Base-by-base conservation (phyloP, 2,329 filamentous ascomycete genomes). In the Raffaelea albimanens region DNA sequence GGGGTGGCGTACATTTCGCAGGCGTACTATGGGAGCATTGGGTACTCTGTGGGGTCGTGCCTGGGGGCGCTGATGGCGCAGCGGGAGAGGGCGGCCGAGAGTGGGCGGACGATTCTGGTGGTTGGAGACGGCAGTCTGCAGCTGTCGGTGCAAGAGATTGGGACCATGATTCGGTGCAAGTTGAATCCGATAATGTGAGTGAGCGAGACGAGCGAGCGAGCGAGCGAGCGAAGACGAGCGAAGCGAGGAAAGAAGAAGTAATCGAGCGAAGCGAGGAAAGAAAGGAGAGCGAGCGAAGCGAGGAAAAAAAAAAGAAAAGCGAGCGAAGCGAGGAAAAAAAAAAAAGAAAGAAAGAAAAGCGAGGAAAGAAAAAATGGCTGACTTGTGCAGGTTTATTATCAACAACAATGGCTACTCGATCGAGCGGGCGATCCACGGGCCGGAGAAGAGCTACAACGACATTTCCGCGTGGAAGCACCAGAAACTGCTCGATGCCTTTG, bases 331-430 rank as follows among this genome's bases (percentile, higher is more conserved):
- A 34, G 16, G 16, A 34, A 34, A 34, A 34, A 34, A 34, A 34
- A 34, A 34, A 34, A 34, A 34, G 16, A 34, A 34, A 34, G 16
- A 34, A 34, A 34, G 16, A 34, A 34, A 34, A 34, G 16, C 9
- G 16, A 34, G 31, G 9, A 34, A 9, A 34, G 9, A 34, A 5
- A 22, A 16, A 3, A 20, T 20, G 11, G 45, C 31, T 43, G 33
- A 38, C 5, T 43, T 43, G 18, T 33, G n/a, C 47, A 79, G 76
- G 52, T 91, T 94, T 62, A 73, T 91, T 53, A 83, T 94, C 56
- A 87, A 85, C 72, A 94, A 94, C 63, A 78, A 89, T 36, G 88
- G 88, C 13, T 94, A 86, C 67, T 91, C 87, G 5, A 91, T 94
- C 61, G 89, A 95, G 67, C 80, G 88, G 33, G 85, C 78, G 62